These are phyloP conservation scores for Aphanocladium album DNA, from an alignment of 2,329 filamentous ascomycete genomes.

Conservation along the genomic window DNA sequence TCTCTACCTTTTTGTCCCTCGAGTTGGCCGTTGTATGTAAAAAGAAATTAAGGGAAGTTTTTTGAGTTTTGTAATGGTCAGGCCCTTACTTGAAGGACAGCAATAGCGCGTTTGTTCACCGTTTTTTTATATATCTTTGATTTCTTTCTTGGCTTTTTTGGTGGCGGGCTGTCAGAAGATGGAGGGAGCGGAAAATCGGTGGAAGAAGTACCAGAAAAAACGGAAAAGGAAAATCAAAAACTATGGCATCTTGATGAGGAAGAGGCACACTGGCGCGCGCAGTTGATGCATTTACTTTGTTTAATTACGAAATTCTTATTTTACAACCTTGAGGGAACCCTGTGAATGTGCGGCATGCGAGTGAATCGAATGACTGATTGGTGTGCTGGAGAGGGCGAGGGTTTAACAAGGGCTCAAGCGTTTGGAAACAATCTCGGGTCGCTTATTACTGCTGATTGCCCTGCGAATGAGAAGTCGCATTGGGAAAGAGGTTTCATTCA, in stretches of 20 bases:
- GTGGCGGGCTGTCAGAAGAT: neutral
- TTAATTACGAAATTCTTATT: slow-evolving; percentile 3
- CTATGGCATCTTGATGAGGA: slow-evolving; percentile 4
- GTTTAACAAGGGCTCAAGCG: too few relatives aligned
- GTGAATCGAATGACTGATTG: too few relatives aligned
- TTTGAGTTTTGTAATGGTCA: neutral
- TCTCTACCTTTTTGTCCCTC: neutral
- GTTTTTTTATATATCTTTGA: slow-evolving; percentile 1
- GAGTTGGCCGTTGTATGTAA: slow-evolving; percentile 4
- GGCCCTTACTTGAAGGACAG: neutral
- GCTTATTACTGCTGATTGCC: too few relatives aligned
- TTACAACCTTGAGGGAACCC: too few relatives aligned
- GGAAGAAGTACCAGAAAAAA: neutral
- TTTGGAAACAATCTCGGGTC: too few relatives aligned
- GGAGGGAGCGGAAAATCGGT: neutral
- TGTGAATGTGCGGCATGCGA: too few relatives aligned
- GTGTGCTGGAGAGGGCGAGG: too few relatives aligned
- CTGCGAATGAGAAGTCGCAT: too few relatives aligned
- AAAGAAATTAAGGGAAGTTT: neutral
- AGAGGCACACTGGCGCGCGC: slow-evolving; percentile 1
- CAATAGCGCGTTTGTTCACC: slow-evolving; percentile 9
- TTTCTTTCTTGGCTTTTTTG: slow-evolving; percentile 6
- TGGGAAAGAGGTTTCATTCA: too few relatives aligned
- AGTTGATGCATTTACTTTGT: slow-evolving; percentile 17
- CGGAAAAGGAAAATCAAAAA: slow-evolving; percentile 3